A percentile compares a stretch with the other conserved stretches of the same genome.
Evolutionary conservation across 306 rosid genomes (phyloP).

Genomic region (Senna tora): DNA sequence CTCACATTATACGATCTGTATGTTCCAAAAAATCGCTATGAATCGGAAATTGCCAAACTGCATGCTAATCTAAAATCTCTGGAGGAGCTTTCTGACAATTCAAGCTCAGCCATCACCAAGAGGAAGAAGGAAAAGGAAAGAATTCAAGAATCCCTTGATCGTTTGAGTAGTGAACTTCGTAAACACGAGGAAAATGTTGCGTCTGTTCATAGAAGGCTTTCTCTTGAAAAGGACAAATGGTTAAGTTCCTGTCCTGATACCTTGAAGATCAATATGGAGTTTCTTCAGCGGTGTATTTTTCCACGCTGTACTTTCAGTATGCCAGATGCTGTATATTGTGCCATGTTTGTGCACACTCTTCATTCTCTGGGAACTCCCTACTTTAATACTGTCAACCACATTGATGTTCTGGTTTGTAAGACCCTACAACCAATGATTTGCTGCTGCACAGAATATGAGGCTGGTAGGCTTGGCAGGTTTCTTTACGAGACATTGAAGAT

Average conservation of each 20-base stretch:
- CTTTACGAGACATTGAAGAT: slow-evolving; percentile 89
- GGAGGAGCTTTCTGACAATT: slow-evolving; percentile 96
- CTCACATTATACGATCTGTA: slow-evolving; percentile 94
- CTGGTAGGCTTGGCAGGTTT: slow-evolving; percentile 96
- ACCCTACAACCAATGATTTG: slow-evolving; percentile 99
- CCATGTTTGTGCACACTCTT: slow-evolving; percentile 95
- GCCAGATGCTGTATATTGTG: slow-evolving; percentile 99
- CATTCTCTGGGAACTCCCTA: slow-evolving; percentile 99
- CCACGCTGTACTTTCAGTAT: slow-evolving; percentile 99
- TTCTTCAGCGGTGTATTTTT: slow-evolving; percentile 98
- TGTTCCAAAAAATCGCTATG: slow-evolving; percentile 89
- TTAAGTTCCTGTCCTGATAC: slow-evolving; percentile 97
- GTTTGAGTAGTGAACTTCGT: slow-evolving; percentile 71
- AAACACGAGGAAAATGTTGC: slow-evolving; percentile 91
- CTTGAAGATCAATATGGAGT: slow-evolving; percentile 95
- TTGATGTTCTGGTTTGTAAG: slow-evolving; percentile 93
- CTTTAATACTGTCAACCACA: slow-evolving; percentile 97
- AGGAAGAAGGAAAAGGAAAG: slow-evolving; percentile 99
- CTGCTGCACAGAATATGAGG: slow-evolving; percentile 98
- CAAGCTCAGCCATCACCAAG: slow-evolving; percentile 92
- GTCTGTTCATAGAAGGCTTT: slow-evolving; percentile 82
- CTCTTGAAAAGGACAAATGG: slow-evolving; percentile 94
- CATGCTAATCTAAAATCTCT: slow-evolving; percentile 86
- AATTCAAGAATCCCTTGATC: slow-evolving; percentile 95
- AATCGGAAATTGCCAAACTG: slow-evolving; percentile 85